phyloP scores from a whole-genome alignment of 2,329 filamentous ascomycete genomes.

The Chaetomium strumarium region DNA sequence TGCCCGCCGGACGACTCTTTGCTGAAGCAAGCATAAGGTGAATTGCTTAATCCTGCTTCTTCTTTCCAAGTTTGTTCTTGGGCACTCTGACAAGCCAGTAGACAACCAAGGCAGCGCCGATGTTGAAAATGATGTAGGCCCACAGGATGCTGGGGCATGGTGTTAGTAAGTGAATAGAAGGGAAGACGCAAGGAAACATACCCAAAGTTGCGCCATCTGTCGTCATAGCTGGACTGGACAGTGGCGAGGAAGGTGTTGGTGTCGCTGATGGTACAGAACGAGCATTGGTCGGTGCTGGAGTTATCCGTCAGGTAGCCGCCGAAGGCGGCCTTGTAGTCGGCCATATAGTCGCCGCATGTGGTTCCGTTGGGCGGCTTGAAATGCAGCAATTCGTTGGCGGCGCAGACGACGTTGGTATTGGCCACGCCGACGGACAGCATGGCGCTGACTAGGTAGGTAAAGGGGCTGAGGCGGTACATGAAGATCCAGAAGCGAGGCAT shows the following conservation, averaged over 20 bases:
- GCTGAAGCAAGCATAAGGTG: too few relatives aligned
- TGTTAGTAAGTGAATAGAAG: background rate
- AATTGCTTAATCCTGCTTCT: constrained; percentile 18
- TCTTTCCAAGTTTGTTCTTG: constrained; percentile 26
- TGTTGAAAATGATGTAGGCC: constrained; percentile 60
- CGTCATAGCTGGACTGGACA: constrained; percentile 46
- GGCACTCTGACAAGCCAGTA: constrained; percentile 48
- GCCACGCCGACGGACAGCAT: constrained; percentile 67
- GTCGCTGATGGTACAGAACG: constrained; percentile 47
- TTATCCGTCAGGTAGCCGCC: constrained; percentile 52
- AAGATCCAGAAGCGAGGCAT: constrained; percentile 77
- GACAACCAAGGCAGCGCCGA: constrained; percentile 49
- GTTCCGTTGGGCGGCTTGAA: constrained; percentile 55
- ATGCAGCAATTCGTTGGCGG: constrained; percentile 60
- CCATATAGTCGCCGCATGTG: constrained; percentile 57
- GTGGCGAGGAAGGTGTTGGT: constrained; percentile 47
- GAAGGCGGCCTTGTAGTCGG: constrained; percentile 38
- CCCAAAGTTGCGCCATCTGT: constrained; percentile 64
- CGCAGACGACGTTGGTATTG: constrained; percentile 59
- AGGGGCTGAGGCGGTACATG: constrained; percentile 76
- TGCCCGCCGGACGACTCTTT: too few relatives aligned
- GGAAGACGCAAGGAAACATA: constrained; percentile 14
- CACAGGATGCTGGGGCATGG: constrained; percentile 50
- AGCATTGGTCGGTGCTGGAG: constrained; percentile 44
- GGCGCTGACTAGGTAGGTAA: constrained; percentile 73